Evolutionary conservation across 1,284 basidiomycete species (phyloP), one percentile per base, ranked within the genome.

Genomic region (Hymenochaete sp.): DNA sequence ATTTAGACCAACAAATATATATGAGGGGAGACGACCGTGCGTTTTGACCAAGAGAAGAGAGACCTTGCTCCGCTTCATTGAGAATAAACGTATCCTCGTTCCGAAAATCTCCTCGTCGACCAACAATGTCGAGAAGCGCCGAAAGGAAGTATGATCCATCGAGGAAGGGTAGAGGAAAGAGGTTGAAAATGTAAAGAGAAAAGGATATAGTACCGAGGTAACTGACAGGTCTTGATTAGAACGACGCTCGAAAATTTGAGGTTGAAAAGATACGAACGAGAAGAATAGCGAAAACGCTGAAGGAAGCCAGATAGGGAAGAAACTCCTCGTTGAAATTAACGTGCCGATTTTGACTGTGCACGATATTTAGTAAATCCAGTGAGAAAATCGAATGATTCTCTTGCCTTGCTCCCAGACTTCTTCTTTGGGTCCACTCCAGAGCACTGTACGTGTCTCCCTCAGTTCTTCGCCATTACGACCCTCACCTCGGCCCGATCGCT

Each of bases 351-450:
- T 61, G n/a, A 86, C 83, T 86, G 44, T 22, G 29, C n/a, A 28
- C 26, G 33, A n/a, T 35, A n/a, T 6, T 35, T n/a, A 35, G 28
- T 19, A 9, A 32, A 29, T 22, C 11, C 27, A 14, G 39, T 36
- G 16, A 18, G 19, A 29, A 32, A 36, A 51, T 44, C 22, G 22
- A 36, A 11, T 4, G 39, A 14, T 14, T 29, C n/a, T 53, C 67
- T n/a, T 37, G 82, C 83, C 75, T 70, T 85, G 75, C 40, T 82
- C 74, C 62, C 68, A 73, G 1, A 87, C 66, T 58, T 87, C 82
- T n/a, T 55, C 54, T n/a, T 60, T 62, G 1, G 80, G 76, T 1
- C 83, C 84, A 48, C 70, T 76, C 83, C 83, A 87, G 1, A 87
- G 57, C 2, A 86, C 59, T 0, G 71, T 62, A 26, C 58, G 61